phyloP scores from a whole-genome alignment of 2,329 filamentous ascomycete species.

The Aureobasidium sp. region DNA sequence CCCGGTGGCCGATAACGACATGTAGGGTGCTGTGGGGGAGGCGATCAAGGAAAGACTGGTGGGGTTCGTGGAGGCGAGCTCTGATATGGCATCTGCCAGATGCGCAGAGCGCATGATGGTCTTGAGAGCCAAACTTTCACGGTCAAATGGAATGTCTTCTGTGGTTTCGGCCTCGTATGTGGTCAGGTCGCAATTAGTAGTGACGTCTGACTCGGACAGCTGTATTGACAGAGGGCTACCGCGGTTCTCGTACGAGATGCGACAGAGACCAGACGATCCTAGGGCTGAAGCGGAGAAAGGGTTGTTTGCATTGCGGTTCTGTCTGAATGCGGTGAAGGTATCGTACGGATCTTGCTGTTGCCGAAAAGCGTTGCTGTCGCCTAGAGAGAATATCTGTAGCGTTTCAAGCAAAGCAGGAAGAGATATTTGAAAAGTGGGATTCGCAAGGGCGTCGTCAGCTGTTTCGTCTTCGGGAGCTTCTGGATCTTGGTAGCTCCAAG shows the following conservation, averaged over 20 bases:
- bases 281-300: constrained; percentile 79
- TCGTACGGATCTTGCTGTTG: constrained; percentile 31
- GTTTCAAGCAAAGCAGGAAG: constrained; percentile 84
- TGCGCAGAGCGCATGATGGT: constrained; percentile 83
- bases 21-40: constrained; percentile 47
- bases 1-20: constrained; percentile 64
- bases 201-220: constrained; percentile 83
- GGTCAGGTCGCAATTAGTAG: constrained; percentile 80
- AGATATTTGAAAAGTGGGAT: constrained; percentile 74
- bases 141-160: constrained; percentile 82
- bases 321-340: constrained; percentile 31
- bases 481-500: constrained; percentile 61
- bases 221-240: constrained; percentile 89
- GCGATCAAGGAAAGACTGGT: constrained; percentile 44
- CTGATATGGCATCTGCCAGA: constrained; percentile 64
- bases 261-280: constrained; percentile 79
- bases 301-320: constrained; percentile 44
- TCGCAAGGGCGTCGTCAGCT: constrained; percentile 32
- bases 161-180: constrained; percentile 56
- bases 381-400: constrained; percentile 83
- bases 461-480: constrained; percentile 33
- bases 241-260: constrained; percentile 65
- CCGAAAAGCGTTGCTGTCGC: constrained; percentile 24
- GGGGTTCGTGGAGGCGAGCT: constrained; percentile 63
- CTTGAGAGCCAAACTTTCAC: constrained; percentile 75